Evolutionary conservation across 2,329 filamentous ascomycete species (phyloP).

Genomic region (Verticillium alfalfae): DNA sequence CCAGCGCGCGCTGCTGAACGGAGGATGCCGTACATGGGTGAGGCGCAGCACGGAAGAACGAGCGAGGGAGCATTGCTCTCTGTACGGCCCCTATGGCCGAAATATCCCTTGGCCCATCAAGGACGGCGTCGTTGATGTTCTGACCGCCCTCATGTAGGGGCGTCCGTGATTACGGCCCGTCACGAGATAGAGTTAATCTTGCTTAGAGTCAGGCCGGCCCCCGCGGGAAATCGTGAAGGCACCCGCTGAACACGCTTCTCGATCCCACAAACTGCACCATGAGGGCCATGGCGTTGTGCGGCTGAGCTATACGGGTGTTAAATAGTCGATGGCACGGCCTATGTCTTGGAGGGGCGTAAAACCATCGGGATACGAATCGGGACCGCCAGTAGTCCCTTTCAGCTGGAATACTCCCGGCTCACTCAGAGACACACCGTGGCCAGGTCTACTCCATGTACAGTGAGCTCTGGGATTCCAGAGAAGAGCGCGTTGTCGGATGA

Average conservation of each 20-base stretch:
- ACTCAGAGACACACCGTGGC: no score
- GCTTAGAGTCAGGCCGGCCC: constrained; percentile 30
- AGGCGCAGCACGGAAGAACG: constrained; percentile 25
- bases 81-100: constrained; percentile 32
- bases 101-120: constrained; percentile 8
- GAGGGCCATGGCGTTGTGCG: constrained; percentile 45
- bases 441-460: no score
- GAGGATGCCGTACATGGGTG: not conserved
- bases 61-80: constrained; percentile 29
- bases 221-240: constrained; percentile 20
- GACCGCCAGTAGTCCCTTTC: no score
- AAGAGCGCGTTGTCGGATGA: no score
- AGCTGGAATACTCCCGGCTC: no score
- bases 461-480: no score
- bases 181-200: constrained; percentile 31
- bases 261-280: no score
- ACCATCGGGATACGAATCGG: no score
- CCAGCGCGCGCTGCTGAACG: not conserved
- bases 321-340: constrained; percentile 21
- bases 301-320: constrained; percentile 32
- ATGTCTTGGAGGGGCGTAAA: constrained; percentile 16
- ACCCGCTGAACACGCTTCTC: not conserved
- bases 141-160: constrained; percentile 17
- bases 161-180: constrained; percentile 25
- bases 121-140: constrained; percentile 25